phyloP scores from a whole-genome alignment of 1,139 yeast genomes.

The Zygosaccharomyces pseudobailii region DNA sequence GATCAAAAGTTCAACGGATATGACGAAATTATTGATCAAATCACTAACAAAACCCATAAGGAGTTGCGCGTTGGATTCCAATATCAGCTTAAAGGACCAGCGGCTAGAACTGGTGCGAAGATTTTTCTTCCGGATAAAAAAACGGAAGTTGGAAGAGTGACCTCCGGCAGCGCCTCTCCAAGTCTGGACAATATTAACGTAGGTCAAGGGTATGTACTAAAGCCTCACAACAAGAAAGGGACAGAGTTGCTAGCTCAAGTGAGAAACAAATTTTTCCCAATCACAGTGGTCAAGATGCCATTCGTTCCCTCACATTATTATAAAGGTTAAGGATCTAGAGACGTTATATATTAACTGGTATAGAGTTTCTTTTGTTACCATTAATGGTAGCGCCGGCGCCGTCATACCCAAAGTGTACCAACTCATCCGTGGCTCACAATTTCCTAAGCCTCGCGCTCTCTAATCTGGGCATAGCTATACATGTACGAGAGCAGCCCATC shows the following conservation, averaged over 20 bases:
- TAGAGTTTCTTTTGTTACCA: neutral
- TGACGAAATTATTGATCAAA: conserved; percentile 60
- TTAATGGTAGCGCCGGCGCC: neutral
- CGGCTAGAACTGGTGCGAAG: conserved; percentile 82
- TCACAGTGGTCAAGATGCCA: conserved; percentile 73
- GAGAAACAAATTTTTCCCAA: conserved; percentile 78
- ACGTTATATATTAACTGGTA: neutral
- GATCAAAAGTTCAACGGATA: conserved; percentile 72
- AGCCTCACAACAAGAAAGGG: conserved; percentile 70
- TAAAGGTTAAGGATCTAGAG: conserved; percentile 33
- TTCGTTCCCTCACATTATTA: conserved; percentile 72
- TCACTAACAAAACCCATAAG: conserved; percentile 57
- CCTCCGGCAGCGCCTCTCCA: conserved; percentile 92
- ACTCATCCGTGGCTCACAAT: neutral
- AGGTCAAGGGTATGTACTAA: conserved; percentile 85
- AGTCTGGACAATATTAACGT: conserved; percentile 64
- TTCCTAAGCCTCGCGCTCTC: neutral
- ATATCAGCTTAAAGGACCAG: conserved; percentile 68
- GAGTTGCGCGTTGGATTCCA: conserved; percentile 67
- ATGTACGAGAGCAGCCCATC: neutral
- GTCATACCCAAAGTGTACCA: neutral
- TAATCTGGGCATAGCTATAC: neutral
- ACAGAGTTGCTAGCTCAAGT: conserved; percentile 70
- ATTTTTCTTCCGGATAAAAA: conserved; percentile 50
- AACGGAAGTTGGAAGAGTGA: conserved; percentile 64